Base-by-base conservation (phyloP, 306 rosid genomes). In the Trifolium fragiferum region DNA sequence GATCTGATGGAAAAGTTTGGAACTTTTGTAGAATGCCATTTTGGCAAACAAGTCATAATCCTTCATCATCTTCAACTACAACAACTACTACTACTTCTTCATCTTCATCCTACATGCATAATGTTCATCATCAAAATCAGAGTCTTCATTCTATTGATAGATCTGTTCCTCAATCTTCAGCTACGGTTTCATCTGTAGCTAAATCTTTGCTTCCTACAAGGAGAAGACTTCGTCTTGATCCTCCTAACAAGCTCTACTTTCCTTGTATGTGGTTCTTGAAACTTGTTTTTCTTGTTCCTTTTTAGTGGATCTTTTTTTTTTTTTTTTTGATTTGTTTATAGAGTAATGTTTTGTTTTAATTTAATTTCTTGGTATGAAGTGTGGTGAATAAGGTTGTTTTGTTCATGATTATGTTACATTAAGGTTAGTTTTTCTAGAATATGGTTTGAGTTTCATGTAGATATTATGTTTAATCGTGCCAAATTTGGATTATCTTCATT, bases 211-310 rank as follows among this genome's bases (percentile, higher is more conserved):
- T 90, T 43, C 99, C 97, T 18, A 84, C 88, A 6, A 80, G 92
- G 82, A 83, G 93, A 67, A 89, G 93, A 76, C 95, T 94, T 70
- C 93, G 90, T 81, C 99, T 94, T 63, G 99, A 94, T 87, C 99
- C 99, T 71, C 59, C 96, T 50, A 94, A 86, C 84, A 94, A 94
- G 82, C 96, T 94, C 55, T 92, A 81, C 83, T 94, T 94, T 81
- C 99, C 97, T 4, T 94, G 97, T 94, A 88, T n/a, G 86, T 37
- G 37, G 70, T 33, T 51, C 60, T 14, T 50, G 5, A 44, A 63
- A 67, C 53, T 84, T 67, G 11, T 38, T 75, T 71, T 16, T 11
- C 8, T 10, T 20, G 0, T 10, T 18, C 3, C 49, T 10, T 0
- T 43, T 59, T 5, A 14, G 19, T 4, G 33, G 33, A 30, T 30